phyloP scores from a whole-genome alignment of 2,329 filamentous ascomycete genomes.

The Xylariaceae sp. region DNA sequence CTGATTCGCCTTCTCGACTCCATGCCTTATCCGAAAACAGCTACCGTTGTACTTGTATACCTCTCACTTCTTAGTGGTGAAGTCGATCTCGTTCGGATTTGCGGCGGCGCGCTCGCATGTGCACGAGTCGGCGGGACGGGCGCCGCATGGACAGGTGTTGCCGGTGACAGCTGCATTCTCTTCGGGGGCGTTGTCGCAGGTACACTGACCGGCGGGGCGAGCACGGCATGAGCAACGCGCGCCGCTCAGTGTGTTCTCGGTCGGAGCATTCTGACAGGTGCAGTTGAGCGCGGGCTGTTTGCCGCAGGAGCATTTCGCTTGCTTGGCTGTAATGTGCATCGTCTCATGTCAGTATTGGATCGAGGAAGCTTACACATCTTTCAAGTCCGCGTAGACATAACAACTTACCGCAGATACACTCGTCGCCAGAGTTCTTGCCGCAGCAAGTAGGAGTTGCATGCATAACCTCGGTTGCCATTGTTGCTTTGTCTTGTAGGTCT shows the following conservation, averaged over 20 bases:
- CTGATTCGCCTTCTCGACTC: conserved; percentile 11
- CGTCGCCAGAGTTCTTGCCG: conserved; percentile 54
- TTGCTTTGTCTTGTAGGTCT: conserved; percentile 19
- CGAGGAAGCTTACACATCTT: conserved; percentile 2
- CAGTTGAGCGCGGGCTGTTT: conserved; percentile 86
- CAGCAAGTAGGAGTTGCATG: conserved; percentile 59
- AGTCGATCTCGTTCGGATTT: conserved; percentile 81
- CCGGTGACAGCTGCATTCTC: conserved; percentile 72
- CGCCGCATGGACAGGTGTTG: conserved; percentile 76
- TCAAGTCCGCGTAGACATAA: too few species aligned
- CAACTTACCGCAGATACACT: conserved; percentile 65
- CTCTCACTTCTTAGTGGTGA: conserved; percentile 70
- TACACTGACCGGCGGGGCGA: conserved; percentile 80
- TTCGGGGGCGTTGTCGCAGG: conserved; percentile 71
- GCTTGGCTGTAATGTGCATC: conserved; percentile 53
- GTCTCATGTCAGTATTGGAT: conserved; percentile 13
- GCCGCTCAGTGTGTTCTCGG: conserved; percentile 76
- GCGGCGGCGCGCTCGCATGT: conserved; percentile 79
- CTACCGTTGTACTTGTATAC: not conserved
- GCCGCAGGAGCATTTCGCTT: conserved; percentile 85
- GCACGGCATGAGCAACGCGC: conserved; percentile 84
- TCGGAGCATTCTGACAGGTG: conserved; percentile 76
- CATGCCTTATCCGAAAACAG: not conserved
- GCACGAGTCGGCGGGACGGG: conserved; percentile 73
- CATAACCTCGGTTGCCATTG: conserved; percentile 42